Conservation (phyloP, 2,329 filamentous ascomycete species). For the Arthrinium phaeospermum region DNA sequence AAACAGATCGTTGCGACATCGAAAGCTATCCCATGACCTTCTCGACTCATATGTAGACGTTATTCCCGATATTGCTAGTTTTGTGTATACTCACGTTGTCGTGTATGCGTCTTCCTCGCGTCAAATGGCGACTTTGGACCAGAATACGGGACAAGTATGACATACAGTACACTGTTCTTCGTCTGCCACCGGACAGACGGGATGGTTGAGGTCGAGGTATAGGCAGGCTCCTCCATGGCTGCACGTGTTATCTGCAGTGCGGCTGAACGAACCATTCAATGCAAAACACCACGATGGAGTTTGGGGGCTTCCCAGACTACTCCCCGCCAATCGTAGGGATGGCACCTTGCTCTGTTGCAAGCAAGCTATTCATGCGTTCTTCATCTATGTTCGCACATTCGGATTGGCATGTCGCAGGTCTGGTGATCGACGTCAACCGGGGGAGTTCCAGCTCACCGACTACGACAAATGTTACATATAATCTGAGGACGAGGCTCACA, state of each 20-base stretch:
- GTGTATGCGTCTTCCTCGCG: background rate
- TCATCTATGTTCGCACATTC: background rate
- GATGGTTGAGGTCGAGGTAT: background rate
- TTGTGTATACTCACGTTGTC: background rate
- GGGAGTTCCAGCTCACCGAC: background rate
- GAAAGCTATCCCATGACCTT: background rate
- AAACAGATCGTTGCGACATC: background rate
- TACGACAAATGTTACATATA: conserved; percentile 2
- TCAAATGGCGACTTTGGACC: background rate
- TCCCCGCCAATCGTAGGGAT: background rate
- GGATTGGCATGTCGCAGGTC: conserved; percentile 1
- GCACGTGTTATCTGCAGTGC: background rate
- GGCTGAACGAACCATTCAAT: conserved; percentile 15
- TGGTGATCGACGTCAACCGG: background rate
- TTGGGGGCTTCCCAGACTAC: background rate
- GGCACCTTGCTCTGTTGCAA: background rate
- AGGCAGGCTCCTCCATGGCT: background rate
- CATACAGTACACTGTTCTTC: background rate
- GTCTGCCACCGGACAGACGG: background rate
- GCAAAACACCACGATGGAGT: conserved; percentile 10
- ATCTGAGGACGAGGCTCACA: background rate
- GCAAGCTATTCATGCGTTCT: background rate
- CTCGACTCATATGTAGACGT: background rate
- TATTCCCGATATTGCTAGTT: background rate
- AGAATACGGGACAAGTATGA: background rate